Evolutionary conservation across 768 basidiomycete species (phyloP), one percentile per base, ranked within the genome.

Genomic region (Pisolithus tinctorius): DNA sequence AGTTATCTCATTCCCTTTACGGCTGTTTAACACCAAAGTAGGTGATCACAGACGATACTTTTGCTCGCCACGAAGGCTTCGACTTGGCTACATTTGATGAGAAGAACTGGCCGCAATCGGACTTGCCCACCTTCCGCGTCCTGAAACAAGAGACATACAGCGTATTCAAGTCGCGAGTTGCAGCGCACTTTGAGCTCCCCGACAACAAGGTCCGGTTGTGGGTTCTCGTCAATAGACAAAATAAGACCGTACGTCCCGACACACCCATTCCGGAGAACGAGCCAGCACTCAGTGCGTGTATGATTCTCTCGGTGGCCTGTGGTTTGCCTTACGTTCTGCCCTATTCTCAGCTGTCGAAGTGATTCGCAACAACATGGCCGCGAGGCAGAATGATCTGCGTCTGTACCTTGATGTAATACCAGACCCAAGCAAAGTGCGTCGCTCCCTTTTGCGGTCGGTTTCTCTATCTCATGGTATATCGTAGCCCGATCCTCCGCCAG

Each of bases 211-310:
- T 97, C 60, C 82, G 93, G 16, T 74, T 98, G 29, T 99, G 96
- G 96, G 96, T 98, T 3, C 70, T 99, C 31, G 96, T 99, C 45
- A 98, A 98, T 68, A 83, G 96, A 30, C 96, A 99, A 70, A 99
- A 99, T 73, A 99, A 98, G 78, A 99, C 96, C 8, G 93, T 98
- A 51, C 82, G 96, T 55, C 96, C 96, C 26, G 96, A 99, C 72
- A 91, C 91, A 8, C 89, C 85, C 54, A 93, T 99, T 52, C 91
- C 93, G 16, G 96, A 99, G 70, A 90, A 90, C 65, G 95, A 98
- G 61, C 83, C 86, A 25, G 78, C 84, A 13, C 77, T 97, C 60
- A 97, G 94, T 96, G 63, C 57, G 90, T 74, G 26, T 14, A 45
- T 51, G 44, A 25, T 44, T 8, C 42, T 41, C 17, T 41, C 41